Evolutionary conservation across 108 stramenopile genomes (phyloP), one percentile per base, ranked within the genome.

Genomic region (Skeletonema tropicum): DNA sequence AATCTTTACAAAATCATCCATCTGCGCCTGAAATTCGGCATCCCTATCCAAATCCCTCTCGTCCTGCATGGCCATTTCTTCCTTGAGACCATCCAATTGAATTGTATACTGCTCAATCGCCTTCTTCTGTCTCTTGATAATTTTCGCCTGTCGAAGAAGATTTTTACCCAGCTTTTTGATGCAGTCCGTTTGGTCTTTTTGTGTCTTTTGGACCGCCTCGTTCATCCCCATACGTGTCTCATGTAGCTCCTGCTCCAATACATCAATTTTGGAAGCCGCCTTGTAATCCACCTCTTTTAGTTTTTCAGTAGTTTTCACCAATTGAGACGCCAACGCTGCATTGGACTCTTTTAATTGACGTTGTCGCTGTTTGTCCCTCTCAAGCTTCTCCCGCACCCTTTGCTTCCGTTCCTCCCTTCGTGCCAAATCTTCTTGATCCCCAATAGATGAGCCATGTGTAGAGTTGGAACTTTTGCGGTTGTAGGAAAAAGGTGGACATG

Each of bases 31-130:
- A 33, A 42, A 58, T 30, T 70, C 63, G 5, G 64, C 73, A 23
- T 80, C 79, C 33, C 65, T 49, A 46, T 7, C 49, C 41, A 60
- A 64, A 66, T 80, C 79, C 49, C 79, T 29, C 55, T 80, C 79
- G 38, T 80, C 79, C 60, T 80, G 79, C 79, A 80, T 80, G 31
- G 79, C 79, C 79, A 80, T 74, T 52, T 80, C 79, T 52, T 80
- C 79, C 29, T 42, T 65, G 30, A 74, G 57, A 2, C 58, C 73
- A 39, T 74, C 79, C 39, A 80, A 45, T 42, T 74, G 73, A 10
- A 74, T 80, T 32, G 64, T 58, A 19, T 74, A 80, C 55, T 74
- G 66, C 55, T 69, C 68, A 26, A 74, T 68, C 9, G 73, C 72
- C 55, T 38, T 55, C 68, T 64, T 69, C 12, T 74, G 73, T 39